Evolutionary conservation across 2,329 filamentous ascomycete genomes (phyloP).

Genomic region (Phyllosticta capitalensis): DNA sequence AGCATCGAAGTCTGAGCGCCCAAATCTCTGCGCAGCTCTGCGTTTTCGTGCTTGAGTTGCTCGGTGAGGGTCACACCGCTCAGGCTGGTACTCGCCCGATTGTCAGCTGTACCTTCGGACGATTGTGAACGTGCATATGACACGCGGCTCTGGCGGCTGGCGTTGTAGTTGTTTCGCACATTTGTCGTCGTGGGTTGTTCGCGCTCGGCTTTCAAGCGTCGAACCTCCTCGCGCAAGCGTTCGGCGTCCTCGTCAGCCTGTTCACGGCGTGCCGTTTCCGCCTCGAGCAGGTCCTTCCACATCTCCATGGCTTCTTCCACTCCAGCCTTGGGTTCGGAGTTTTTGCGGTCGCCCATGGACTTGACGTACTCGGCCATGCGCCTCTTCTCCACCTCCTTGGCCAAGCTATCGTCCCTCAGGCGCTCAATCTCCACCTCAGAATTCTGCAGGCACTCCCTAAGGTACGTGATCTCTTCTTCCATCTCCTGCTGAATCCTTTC

Average conservation of each 20-base stretch:
- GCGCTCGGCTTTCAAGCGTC: conserved; percentile 49
- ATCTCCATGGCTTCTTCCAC: conserved; percentile 52
- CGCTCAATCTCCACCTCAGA: conserved; percentile 78
- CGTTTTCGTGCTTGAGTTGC: conserved; percentile 82
- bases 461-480: conserved; percentile 76
- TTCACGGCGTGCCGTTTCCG: conserved; percentile 80
- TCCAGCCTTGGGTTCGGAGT: conserved; percentile 27
- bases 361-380: conserved; percentile 75
- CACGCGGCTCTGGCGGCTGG: conserved; percentile 27
- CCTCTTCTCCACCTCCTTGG: conserved; percentile 75
- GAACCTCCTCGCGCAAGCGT: conserved; percentile 72
- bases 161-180: conserved; percentile 26
- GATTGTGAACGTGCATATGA: conserved; percentile 30
- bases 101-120: conserved; percentile 34
- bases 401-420: conserved; percentile 65
- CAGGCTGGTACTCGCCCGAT: conserved; percentile 40
- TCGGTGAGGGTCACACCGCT: conserved; percentile 65
- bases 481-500: conserved; percentile 54
- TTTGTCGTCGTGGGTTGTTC: conserved; percentile 25
- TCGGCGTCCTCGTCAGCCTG: conserved; percentile 85
- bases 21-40: conserved; percentile 81
- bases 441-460: conserved; percentile 77
- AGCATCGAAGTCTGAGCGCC: conserved; percentile 96
- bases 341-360: conserved; percentile 42
- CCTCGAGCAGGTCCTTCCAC: conserved; percentile 89